Base-by-base conservation (phyloP, 2,329 filamentous ascomycete species). In the Beauveria scarabaeidicola region DNA sequence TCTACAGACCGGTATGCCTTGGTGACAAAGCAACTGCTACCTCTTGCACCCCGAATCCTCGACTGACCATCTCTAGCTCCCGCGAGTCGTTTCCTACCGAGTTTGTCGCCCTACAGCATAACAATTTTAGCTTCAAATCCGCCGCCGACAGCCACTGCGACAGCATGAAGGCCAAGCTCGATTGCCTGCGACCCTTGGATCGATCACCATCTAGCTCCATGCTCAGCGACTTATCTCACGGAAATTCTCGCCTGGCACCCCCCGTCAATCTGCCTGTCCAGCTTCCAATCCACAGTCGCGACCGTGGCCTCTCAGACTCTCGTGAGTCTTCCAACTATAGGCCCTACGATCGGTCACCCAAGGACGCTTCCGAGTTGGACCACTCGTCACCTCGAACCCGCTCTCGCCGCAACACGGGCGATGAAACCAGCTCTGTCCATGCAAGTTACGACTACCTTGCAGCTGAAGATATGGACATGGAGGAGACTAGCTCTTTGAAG, bases 81-180 rank as follows among this genome's bases (percentile, higher is more conserved):
- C 74, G 76, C 64, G 75, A 77, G 54, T 76, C 77, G 5, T 61
- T 72, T 40, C 69, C 69, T 1, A 63, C 74, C 40, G 72, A 73
- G n/a, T 78, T 57, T 15, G 58, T 82, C 53, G 78, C 80, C 59
- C 72, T 79, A 58, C 76, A 77, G 62, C 79, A 81, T 64, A 77
- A 74, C 64, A 77, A 74, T 43, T 81, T 76, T 60, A 74, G 79
- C 60, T 79, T 81, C 63, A 73, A 73, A 52, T 74, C 76, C 4
- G 73, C 74, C 55, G 74, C 76, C 64, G 72, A 79, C 48, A 71
- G 78, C 15, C 77, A 83, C 56, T 78, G 80, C 61, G 77, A 74
- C 61, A 75, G 72, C 55, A 75, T 83, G 66, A 77, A 82, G 61
- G 81, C 80, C 68, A 84, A 81, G 69, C 72, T 85, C n/a, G 76